phyloP scores from a whole-genome alignment of 1,284 basidiomycete species.

The Boletus albobrunnescens region DNA sequence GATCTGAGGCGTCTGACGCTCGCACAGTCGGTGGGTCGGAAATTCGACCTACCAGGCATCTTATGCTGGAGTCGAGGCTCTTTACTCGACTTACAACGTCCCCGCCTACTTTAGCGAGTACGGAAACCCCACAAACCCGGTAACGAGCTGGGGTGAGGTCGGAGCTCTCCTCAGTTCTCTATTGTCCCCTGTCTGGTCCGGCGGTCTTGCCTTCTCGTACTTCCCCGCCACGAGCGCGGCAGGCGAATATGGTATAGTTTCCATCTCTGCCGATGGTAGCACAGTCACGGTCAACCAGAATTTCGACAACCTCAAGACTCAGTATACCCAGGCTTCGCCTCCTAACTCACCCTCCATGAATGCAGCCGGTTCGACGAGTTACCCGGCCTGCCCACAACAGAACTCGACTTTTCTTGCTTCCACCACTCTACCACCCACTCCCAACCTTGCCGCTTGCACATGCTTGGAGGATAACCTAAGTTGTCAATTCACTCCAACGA shows the following conservation, averaged over 20 bases:
- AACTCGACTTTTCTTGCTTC: conserved; percentile 63
- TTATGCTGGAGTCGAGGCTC: conserved; percentile 51
- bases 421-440: conserved; percentile 76
- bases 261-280: conserved; percentile 56
- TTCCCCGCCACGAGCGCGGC: conserved; percentile 67
- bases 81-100: conserved; percentile 69
- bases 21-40: conserved; percentile 75
- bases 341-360: conserved; percentile 64
- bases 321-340: conserved; percentile 56
- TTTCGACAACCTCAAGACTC: conserved; percentile 60
- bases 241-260: conserved; percentile 84
- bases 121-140: conserved; percentile 64
- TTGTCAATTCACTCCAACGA: conserved; percentile 67
- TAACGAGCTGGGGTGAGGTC: conserved; percentile 81
- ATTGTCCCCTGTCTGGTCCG: conserved; percentile 81
- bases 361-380: conserved; percentile 50
- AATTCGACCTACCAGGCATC: conserved; percentile 53
- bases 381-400: conserved; percentile 62
- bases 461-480: conserved; percentile 68
- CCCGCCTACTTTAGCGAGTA: conserved; percentile 90
- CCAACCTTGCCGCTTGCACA: conserved; percentile 72
- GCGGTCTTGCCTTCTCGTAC: conserved; percentile 85
- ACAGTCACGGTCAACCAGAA: conserved; percentile 65
- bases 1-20: conserved; percentile 11
- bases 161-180: conserved; percentile 66